Conservation (phyloP, 768 basidiomycete genomes). For the Xerocomellus intermedius region DNA sequence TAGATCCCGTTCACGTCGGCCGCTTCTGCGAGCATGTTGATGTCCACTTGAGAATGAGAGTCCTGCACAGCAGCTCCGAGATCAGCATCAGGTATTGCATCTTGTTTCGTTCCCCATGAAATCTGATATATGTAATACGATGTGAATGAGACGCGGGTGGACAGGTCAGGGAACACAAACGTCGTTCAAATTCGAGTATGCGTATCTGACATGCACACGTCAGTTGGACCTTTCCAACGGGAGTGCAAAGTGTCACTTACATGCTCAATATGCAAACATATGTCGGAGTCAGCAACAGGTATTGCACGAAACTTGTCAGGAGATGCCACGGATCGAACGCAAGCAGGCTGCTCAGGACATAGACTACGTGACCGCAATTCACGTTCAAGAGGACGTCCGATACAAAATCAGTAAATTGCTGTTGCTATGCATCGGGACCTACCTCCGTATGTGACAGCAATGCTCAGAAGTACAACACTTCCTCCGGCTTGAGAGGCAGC, state of each 20-base stretch:
- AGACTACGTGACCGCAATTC: slow-evolving; percentile 45
- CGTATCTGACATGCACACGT: slow-evolving; percentile 54
- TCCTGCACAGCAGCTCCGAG: slow-evolving; percentile 84
- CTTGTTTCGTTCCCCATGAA: slow-evolving; percentile 97
- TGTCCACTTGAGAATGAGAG: slow-evolving; percentile 77
- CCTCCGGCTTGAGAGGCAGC: slow-evolving; percentile 65
- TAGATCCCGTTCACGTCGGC: slow-evolving; percentile 84
- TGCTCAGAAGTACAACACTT: slow-evolving; percentile 78
- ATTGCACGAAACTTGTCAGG: slow-evolving; percentile 86
- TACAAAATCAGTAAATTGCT: neutral
- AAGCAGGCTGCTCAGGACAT: slow-evolving; percentile 71
- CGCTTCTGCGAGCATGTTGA: slow-evolving; percentile 79
- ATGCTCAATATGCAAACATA: slow-evolving; percentile 78
- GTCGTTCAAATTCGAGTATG: slow-evolving; percentile 84
- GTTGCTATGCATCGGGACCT: slow-evolving; percentile 18
- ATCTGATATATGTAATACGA: slow-evolving; percentile 44
- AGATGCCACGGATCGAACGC: slow-evolving; percentile 97
- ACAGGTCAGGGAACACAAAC: slow-evolving; percentile 35
- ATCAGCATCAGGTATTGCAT: slow-evolving; percentile 67
- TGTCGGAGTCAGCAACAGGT: slow-evolving; percentile 80
- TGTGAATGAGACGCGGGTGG: slow-evolving; percentile 11
- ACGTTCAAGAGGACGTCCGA: neutral
- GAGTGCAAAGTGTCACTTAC: slow-evolving; percentile 39
- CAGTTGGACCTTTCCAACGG: slow-evolving; percentile 8
- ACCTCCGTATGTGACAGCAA: slow-evolving; percentile 85